Evolutionary conservation across 805 yeast species (phyloP).

Genomic region (Saturnispora halmiae): DNA sequence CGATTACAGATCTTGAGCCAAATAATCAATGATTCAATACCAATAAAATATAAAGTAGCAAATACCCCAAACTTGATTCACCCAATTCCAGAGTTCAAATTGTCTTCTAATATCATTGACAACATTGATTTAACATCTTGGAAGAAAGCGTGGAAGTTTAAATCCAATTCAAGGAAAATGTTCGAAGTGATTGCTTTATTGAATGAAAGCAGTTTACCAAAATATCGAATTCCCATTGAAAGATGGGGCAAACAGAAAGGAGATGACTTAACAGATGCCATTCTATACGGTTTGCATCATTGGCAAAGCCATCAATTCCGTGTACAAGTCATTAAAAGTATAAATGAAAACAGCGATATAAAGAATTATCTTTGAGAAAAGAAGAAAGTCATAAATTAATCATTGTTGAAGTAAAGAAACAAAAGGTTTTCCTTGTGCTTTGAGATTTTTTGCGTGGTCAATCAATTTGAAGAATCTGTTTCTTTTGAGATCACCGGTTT

Average conservation of each 20-base stretch:
- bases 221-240: constrained; percentile 11
- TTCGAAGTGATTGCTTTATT: constrained; percentile 22
- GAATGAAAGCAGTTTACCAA: constrained; percentile 15
- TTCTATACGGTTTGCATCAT: constrained; percentile 53
- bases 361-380: neutral
- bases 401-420: constrained; percentile 9
- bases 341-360: neutral
- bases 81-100: neutral
- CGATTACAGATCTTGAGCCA: constrained; percentile 10
- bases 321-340: constrained; percentile 7
- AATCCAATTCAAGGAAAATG: constrained; percentile 18
- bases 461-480: constrained; percentile 23
- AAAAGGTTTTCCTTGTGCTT: constrained; percentile 21
- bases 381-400: neutral
- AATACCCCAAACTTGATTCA: neutral
- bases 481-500: constrained; percentile 23
- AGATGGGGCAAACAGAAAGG: constrained; percentile 31
- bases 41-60: neutral
- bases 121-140: constrained; percentile 5
- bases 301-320: constrained; percentile 31
- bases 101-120: constrained; percentile 1
- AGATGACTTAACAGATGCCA: constrained; percentile 59
- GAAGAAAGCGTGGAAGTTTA: constrained; percentile 12
- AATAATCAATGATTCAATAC: constrained; percentile 6
- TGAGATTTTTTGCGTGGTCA: constrained; percentile 23